Evolutionary conservation across 495 filamentous ascomycete genomes (phyloP), one percentile per base, ranked within the genome.

Genomic region (Talaromyces proteolyticus): DNA sequence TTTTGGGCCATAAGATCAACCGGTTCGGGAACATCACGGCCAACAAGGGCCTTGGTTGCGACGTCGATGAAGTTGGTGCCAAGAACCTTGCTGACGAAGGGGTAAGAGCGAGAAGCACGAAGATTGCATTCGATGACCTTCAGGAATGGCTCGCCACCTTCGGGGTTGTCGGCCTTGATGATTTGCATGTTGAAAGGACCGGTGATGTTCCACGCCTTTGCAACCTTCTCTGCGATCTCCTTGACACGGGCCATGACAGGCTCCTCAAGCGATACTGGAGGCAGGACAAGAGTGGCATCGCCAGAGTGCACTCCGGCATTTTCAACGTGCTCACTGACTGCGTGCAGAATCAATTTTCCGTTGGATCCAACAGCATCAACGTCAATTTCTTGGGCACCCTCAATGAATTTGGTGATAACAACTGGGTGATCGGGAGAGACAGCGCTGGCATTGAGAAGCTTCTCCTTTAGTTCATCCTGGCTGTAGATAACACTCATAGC

Each of bases 161-260:
- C 84, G 17, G 47, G 52, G 54, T 65, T 56, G 4, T 86, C 74
- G 39, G 88, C 91, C 73, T 95, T 95, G 79, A 97, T 97, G 69
- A 97, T 94, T 70, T 97, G 92, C 93, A 97, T 96, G 77, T 97
- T 97, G 81, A 96, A 97, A 29, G 92, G 92, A 38, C 92, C 92
- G 16, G 89, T 96, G 66, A 97, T 96, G 60, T 75, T 91, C 89
- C 92, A 96, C 41, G 93, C 92, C 69, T 93, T 89, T 52, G 92
- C 92, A 21, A 97, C 91, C 80, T 95, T 97, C 70, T 89, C 68
- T 11, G 93, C 92, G 53, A 97, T 96, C 55, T 87, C 88, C 79
- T 96, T 96, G 47, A 95, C 78, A 42, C 93, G 87, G 51, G 75
- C 79, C 78, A 95, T 86, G 50, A 84, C 85, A 44, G 66, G 68